Percentiles rank a stretch among this genome's conserved stretches.
Conservation (phyloP, 441 rosid species). For the Macaranga tanarius region DNA sequence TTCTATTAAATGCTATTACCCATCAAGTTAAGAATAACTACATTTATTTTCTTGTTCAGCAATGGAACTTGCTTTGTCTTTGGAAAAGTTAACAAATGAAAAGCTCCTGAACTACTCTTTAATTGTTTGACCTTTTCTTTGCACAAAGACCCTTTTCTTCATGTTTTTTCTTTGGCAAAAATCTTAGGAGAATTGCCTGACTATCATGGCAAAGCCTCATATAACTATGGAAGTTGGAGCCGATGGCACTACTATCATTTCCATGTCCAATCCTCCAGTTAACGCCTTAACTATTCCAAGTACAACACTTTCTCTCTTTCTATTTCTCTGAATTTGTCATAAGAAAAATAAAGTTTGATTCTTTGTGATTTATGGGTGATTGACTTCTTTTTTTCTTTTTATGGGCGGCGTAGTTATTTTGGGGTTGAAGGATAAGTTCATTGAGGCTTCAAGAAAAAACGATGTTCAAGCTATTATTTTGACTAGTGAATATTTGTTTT, state of each 20-base stretch:
- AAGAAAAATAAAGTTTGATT: no score
- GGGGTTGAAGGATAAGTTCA: slow-evolving; percentile 70
- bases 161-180: background rate
- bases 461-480: slow-evolving; percentile 86
- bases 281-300: slow-evolving; percentile 79
- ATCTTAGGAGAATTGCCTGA: no score
- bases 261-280: slow-evolving; percentile 87
- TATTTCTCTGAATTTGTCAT: background rate
- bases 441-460: slow-evolving; percentile 57
- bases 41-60: slow-evolving; percentile 44
- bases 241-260: slow-evolving; percentile 90
- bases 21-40: background rate
- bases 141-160: background rate
- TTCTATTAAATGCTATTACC: slow-evolving; percentile 4
- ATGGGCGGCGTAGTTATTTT: slow-evolving; percentile 50
- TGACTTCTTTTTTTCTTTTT: slow-evolving; percentile 4
- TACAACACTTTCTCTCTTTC: slow-evolving; percentile 15
- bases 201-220: slow-evolving; percentile 51
- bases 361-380: background rate
- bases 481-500: slow-evolving; percentile 45
- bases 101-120: slow-evolving; percentile 56
- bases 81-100: slow-evolving; percentile 78
- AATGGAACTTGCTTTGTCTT: slow-evolving; percentile 75
- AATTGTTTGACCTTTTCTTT: background rate
- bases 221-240: slow-evolving; percentile 69